Percentiles rank a stretch among this genome's conserved stretches.
Evolutionary conservation across 305 asterid genomes (phyloP).

Genomic region (Fraxinus angustifolia): DNA sequence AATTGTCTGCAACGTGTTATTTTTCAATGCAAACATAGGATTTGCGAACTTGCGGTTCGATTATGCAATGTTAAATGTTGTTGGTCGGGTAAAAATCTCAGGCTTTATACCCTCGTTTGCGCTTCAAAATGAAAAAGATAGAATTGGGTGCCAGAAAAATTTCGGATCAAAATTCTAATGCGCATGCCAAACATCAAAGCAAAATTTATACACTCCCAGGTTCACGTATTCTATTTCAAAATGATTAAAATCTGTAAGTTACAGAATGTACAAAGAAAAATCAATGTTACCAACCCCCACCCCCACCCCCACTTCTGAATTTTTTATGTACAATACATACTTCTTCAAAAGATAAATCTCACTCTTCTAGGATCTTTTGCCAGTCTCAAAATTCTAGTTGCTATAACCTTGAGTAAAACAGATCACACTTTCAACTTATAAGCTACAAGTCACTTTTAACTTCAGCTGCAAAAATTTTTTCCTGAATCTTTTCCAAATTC

Average conservation of each 20-base stretch:
- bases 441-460: not conserved
- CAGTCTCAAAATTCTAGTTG: not conserved
- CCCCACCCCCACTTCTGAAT: constrained; percentile 15
- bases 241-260: constrained; percentile 11
- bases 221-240: not conserved
- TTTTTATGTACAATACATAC: constrained; percentile 25
- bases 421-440: not conserved
- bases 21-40: not conserved
- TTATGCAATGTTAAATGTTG: not conserved
- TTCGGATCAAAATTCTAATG: not conserved
- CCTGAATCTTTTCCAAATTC: not conserved
- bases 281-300: constrained; percentile 14
- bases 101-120: not conserved
- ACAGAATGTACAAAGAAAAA: constrained; percentile 46
- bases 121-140: not conserved
- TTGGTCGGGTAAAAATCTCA: not conserved
- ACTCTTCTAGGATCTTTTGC: not conserved
- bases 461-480: not conserved
- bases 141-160: not conserved
- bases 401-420: not conserved
- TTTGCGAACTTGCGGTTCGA: not conserved
- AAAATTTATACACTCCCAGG: not conserved
- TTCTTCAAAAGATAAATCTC: constrained; percentile 16
- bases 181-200: not conserved
- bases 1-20: not conserved